Conservation (phyloP, 176 grass and related monocot genomes). For the Ensete glaucum region DNA sequence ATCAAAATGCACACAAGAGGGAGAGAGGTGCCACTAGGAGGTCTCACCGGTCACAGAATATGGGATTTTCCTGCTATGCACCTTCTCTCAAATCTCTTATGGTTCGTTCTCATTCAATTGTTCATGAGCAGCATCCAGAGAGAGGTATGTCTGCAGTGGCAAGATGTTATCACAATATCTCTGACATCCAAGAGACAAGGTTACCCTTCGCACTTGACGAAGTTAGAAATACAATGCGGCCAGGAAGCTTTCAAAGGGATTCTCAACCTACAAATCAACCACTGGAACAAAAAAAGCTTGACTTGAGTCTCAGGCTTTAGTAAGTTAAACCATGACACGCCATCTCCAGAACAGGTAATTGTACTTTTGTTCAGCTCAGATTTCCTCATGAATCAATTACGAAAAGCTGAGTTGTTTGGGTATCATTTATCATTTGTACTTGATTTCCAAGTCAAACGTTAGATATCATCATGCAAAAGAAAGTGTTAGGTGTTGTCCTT, state of each 20-base stretch:
- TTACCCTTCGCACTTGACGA: conserved; percentile 8
- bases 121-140: background rate
- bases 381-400: background rate
- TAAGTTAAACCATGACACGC: background rate
- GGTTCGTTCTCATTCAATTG: conserved; percentile 2
- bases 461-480: too few relatives aligned
- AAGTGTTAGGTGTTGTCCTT: too few relatives aligned
- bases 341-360: background rate
- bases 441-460: background rate
- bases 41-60: background rate
- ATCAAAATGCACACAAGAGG: conserved; percentile 28
- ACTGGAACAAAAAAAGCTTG: conserved; percentile 6
- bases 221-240: conserved; percentile 4
- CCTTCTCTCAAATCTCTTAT: conserved; percentile 1
- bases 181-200: background rate
- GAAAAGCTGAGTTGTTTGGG: background rate
- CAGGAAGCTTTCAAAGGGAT: conserved; percentile 16
- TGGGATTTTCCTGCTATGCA: background rate
- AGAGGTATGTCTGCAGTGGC: background rate
- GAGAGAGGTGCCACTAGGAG: conserved; percentile 17
- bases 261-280: background rate
- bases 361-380: background rate
- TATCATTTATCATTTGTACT: background rate
- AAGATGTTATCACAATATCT: background rate
- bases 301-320: conserved; percentile 14